These are phyloP conservation scores for Auricularia auricula-judae DNA, from an alignment of 768 basidiomycete genomes.

Conservation along the genomic window DNA sequence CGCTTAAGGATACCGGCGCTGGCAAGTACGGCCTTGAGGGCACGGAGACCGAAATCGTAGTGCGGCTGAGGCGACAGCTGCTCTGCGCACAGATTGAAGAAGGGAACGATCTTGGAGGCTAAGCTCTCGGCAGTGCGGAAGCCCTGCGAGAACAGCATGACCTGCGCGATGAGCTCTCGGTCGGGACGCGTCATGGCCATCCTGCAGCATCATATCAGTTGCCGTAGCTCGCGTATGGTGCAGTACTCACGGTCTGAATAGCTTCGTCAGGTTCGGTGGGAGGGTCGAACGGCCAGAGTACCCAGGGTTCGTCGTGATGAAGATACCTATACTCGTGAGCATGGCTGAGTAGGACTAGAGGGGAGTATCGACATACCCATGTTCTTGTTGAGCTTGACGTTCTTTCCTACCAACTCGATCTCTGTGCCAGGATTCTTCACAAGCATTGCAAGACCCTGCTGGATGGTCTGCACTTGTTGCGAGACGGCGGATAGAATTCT, in stretches of 20 bases:
- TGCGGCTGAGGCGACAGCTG: conserved; percentile 95
- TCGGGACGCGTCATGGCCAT: conserved; percentile 99
- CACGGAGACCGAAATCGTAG: conserved; percentile 97
- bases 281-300: conserved; percentile 94
- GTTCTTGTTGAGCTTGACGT: conserved; percentile 82
- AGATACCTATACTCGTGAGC: conserved; percentile 52
- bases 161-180: conserved; percentile 96
- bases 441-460: conserved; percentile 81
- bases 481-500: conserved; percentile 96
- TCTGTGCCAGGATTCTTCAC: conserved; percentile 78
- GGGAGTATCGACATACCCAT: conserved; percentile 49
- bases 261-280: conserved; percentile 80
- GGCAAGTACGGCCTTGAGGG: conserved; percentile 89
- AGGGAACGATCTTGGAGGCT: conserved; percentile 97
- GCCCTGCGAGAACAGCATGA: conserved; percentile 98
- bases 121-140: conserved; percentile 95
- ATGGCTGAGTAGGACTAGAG: neutral
- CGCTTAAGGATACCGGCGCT: conserved; percentile 98
- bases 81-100: conserved; percentile 98
- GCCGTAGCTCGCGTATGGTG: neutral
- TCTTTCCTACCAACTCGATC: conserved; percentile 94
- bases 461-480: conserved; percentile 97
- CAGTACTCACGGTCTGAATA: conserved; percentile 75
- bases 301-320: conserved; percentile 98
- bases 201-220: conserved; percentile 29